Conservation (phyloP, 306 rosid genomes). For the Clitoria ternatea region DNA sequence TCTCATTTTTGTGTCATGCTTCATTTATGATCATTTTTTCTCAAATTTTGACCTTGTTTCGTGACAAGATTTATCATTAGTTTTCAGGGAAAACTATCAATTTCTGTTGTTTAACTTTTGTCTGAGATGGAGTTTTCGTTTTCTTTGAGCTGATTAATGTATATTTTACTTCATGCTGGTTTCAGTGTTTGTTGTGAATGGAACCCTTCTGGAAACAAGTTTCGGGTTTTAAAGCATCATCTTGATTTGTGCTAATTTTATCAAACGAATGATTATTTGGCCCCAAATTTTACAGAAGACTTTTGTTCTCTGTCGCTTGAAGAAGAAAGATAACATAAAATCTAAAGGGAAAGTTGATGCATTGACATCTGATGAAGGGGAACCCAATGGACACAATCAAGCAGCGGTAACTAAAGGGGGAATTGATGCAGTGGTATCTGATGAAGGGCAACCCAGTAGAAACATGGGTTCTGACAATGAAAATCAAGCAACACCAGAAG, state of each 20-base stretch:
- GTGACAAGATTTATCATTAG: neutral
- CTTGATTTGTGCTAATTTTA: neutral
- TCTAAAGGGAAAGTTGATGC: too few relatives aligned
- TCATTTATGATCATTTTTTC: too few relatives aligned
- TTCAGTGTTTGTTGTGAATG: neutral
- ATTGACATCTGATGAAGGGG: too few relatives aligned
- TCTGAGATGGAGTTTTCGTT: too few relatives aligned
- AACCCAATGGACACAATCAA: too few relatives aligned
- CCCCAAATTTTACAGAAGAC: constrained; percentile 33
- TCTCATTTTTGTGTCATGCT: neutral
- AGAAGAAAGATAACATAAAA: constrained; percentile 28
- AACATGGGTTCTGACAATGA: constrained; percentile 8
- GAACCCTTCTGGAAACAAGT: neutral
- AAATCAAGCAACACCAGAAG: neutral
- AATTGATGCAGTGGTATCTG: neutral
- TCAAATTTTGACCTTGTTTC: too few relatives aligned
- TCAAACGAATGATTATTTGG: neutral
- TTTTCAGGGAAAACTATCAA: neutral
- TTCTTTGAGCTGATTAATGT: neutral
- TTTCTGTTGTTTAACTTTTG: neutral
- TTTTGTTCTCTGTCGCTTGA: constrained; percentile 51
- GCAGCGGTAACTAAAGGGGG: constrained; percentile 16
- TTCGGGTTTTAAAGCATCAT: neutral
- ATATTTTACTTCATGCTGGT: too few relatives aligned
- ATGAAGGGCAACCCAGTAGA: constrained; percentile 35